Base-by-base conservation (phyloP, 257 asterid species). In the Gardenia jasminoides region DNA sequence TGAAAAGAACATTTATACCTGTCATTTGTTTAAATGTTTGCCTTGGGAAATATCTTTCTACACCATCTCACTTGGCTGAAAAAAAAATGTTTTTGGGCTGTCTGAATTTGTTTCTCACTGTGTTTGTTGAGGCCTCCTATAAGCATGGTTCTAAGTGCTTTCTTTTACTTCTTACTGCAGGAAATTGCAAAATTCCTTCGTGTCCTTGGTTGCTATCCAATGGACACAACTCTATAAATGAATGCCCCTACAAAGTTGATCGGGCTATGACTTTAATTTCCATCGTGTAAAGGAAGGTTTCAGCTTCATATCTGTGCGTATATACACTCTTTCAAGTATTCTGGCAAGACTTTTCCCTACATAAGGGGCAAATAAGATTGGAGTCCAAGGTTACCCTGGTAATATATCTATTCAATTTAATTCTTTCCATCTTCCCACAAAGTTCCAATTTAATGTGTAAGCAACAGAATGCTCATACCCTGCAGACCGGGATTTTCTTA, bases 161-260 rank as follows among this genome's bases (percentile, higher is more conserved):
- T 48, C 26, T 26, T 41, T 59, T 31, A 28, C 12, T 39, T 64
- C n/a, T 30, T 67, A 33, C 54, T 72, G 36, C 87, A 86, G 95
- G 95, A 90, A 86, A 86, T 90, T 74, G 93, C 92, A 1, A 85
- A 80, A 82, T 89, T 87, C 75, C 80, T 90, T 72, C 90, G 95
- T 43, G 92, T 90, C 54, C 95, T 90, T 15, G 95, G 95, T 48
- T 87, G 90, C 82, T 89, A 89, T 67, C 92, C 93, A 2, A 79
- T 89, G 84, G 91, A 89, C 77, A 82, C 82, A 72, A 47, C 79
- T 83, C 73, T 64, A 44, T 88, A 76, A 79, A 80, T 39, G 78
- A 33, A 61, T 6, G 11, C 62, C 58, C 30, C 66, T n/a, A 10
- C 43, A 28, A 33, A 52, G 30, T 24, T 47, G 79, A 43, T 44